phyloP scores from a whole-genome alignment of 129 eudicot genomes.

The Calendula officinalis region DNA sequence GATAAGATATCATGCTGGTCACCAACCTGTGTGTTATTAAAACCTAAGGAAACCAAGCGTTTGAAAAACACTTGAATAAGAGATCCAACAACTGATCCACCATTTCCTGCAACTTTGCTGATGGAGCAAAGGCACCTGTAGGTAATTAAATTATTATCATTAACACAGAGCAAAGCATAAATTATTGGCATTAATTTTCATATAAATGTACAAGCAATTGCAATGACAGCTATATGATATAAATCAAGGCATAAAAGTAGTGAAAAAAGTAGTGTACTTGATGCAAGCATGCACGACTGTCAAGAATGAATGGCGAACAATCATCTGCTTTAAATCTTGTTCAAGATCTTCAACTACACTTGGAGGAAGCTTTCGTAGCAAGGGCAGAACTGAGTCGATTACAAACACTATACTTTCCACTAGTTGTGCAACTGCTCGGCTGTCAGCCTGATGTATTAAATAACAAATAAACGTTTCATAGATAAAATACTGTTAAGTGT shows the following conservation, averaged over 20 bases:
- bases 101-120: conserved; percentile 82
- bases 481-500: conserved; percentile 12
- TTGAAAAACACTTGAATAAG: conserved; percentile 73
- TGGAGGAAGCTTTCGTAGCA: conserved; percentile 80
- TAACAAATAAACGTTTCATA: conserved; percentile 13
- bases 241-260: conserved; percentile 10
- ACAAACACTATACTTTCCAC: conserved; percentile 91
- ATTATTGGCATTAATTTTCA: conserved; percentile 5
- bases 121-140: conserved; percentile 89
- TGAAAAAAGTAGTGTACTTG: conserved; percentile 54
- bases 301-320: conserved; percentile 88
- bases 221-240: conserved; percentile 3
- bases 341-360: conserved; percentile 86
- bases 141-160: conserved; percentile 17
- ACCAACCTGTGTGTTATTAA: conserved; percentile 76
- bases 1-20: conserved; percentile 9
- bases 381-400: conserved; percentile 87
- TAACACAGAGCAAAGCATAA: conserved; percentile 7
- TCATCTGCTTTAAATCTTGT: conserved; percentile 94
- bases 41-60: conserved; percentile 74
- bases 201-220: conserved; percentile 7
- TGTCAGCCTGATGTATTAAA: conserved; percentile 64
- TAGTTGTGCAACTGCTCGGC: conserved; percentile 72
- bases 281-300: conserved; percentile 96
- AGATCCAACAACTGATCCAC: conserved; percentile 59